Evolutionary conservation across 139 green algal genomes (phyloP).

Genomic region (Coelastrella sp.): DNA sequence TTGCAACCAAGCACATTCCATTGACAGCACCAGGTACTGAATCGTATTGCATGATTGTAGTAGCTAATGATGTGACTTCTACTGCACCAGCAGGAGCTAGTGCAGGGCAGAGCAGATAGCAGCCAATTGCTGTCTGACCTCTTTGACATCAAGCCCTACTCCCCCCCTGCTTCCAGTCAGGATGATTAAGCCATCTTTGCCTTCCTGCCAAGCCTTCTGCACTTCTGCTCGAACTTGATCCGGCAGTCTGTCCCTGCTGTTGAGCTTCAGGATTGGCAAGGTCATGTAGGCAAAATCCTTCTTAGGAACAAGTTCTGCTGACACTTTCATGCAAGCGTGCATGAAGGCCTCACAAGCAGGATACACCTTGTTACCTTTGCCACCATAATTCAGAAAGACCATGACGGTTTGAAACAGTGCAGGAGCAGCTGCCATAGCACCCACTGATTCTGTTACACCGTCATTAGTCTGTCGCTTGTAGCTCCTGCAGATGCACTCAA

Average conservation of each 20-base stretch:
- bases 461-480: no score
- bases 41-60: no score
- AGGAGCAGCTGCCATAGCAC: no score
- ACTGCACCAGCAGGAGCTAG: background rate
- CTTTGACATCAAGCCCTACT: conserved; percentile 26
- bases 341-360: conserved; percentile 12
- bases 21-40: no score
- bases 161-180: background rate
- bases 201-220: background rate
- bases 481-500: no score
- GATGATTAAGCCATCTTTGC: conserved; percentile 2
- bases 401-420: conserved; percentile 8
- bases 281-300: background rate
- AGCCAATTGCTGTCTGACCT: conserved; percentile 16
- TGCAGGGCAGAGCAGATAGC: no score
- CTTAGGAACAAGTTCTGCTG: no score
- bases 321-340: no score
- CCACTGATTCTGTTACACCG: no score
- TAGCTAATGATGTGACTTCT: no score
- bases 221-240: background rate
- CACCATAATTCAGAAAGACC: conserved; percentile 15
- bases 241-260: background rate
- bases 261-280: background rate
- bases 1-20: no score
- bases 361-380: background rate